These are phyloP conservation scores for Leccinum boreale DNA, from an alignment of 768 basidiomycete genomes.

Conservation along the genomic window DNA sequence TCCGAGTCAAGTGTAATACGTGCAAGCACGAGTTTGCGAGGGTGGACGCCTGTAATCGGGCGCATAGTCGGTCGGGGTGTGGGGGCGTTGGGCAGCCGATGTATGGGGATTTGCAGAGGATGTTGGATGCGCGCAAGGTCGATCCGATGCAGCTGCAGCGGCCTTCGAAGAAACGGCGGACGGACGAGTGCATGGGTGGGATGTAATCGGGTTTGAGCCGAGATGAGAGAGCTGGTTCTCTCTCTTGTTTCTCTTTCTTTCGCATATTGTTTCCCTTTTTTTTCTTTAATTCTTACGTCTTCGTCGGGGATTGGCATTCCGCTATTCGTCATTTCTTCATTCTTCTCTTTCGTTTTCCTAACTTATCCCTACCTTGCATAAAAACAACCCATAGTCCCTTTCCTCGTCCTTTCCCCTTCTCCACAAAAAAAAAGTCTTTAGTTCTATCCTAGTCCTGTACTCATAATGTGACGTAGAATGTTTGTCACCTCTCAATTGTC, in stretches of 20 bases:
- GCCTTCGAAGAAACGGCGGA: slow-evolving; percentile 30
- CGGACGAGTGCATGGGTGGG: slow-evolving; percentile 19
- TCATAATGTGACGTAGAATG: not conserved
- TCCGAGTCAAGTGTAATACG: slow-evolving; percentile 27
- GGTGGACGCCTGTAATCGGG: slow-evolving; percentile 34
- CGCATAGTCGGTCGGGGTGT: slow-evolving; percentile 31
- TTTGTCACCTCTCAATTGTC: not conserved
- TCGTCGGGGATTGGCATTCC: not conserved
- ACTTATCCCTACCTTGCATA: not conserved
- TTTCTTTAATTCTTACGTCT: not conserved
- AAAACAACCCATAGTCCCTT: not conserved
- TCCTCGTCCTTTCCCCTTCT: not conserved
- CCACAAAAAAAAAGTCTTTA: not conserved
- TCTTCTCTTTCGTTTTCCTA: not conserved
- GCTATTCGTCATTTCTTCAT: not conserved
- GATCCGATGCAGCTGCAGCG: slow-evolving; percentile 10
- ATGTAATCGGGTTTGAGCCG: not conserved
- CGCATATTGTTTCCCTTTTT: not conserved
- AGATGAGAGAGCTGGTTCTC: too few relatives aligned
- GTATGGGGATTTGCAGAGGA: slow-evolving; percentile 27
- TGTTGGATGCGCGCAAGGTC: slow-evolving; percentile 29
- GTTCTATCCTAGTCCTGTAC: not conserved
- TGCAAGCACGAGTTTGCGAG: slow-evolving; percentile 33
- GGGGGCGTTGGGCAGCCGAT: slow-evolving; percentile 28
- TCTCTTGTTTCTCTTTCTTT: not conserved